phyloP scores from a whole-genome alignment of 2,329 filamentous ascomycete species.

The Cercospora sp. region DNA sequence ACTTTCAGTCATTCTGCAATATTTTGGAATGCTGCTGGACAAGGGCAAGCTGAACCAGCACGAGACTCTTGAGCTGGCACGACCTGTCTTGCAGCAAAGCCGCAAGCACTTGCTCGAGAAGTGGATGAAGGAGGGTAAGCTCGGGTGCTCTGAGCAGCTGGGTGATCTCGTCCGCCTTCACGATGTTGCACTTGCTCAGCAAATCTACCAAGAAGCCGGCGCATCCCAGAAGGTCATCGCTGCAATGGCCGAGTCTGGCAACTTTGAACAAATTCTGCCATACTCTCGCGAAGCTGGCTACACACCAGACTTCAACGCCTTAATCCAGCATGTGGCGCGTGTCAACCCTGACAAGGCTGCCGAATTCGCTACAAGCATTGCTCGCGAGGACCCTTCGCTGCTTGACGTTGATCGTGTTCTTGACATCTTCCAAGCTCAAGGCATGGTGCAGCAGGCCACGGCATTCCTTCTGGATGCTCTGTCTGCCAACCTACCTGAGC shows the following conservation, averaged over 20 bases:
- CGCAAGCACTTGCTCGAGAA: conserved; percentile 96
- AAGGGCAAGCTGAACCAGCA: conserved; percentile 91
- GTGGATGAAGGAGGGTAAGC: conserved; percentile 94
- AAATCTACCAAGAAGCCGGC: conserved; percentile 88
- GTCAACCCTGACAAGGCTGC: conserved; percentile 76
- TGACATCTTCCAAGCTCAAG: conserved; percentile 96
- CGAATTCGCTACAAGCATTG: conserved; percentile 90
- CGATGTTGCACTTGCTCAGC: conserved; percentile 82
- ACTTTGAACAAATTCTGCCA: conserved; percentile 94
- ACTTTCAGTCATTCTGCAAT: conserved; percentile 92
- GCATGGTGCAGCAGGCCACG: conserved; percentile 95
- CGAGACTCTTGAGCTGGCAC: conserved; percentile 89
- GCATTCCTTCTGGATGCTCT: conserved; percentile 96
- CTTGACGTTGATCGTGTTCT: conserved; percentile 93
- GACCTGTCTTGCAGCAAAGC: conserved; percentile 88
- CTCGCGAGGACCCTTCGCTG: conserved; percentile 82
- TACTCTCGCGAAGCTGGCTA: conserved; percentile 85
- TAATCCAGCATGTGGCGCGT: conserved; percentile 84
- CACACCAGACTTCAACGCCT: conserved; percentile 89
- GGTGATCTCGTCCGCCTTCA: conserved; percentile 91
- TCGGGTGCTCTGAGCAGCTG: conserved; percentile 93
- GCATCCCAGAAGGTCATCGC: conserved; percentile 92
- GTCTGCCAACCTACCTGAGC: conserved; percentile 91
- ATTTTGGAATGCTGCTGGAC: conserved; percentile 95
- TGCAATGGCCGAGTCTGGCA: conserved; percentile 89